Evolutionary conservation across 352 stramenopile genomes (phyloP).

Genomic region (Globisporangium echinulatum): DNA sequence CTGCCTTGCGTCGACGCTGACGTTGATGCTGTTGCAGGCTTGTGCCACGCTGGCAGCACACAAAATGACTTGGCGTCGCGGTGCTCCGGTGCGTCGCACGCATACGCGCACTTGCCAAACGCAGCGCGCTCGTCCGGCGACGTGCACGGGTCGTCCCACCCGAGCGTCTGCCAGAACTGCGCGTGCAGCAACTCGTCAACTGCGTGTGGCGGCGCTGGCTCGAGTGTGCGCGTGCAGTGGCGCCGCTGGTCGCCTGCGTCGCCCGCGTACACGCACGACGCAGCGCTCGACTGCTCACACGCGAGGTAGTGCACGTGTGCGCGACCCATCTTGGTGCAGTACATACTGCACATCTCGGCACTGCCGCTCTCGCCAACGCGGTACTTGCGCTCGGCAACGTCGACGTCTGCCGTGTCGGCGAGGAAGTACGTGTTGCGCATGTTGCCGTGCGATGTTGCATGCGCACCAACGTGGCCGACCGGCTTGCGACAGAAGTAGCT

Average conservation of each 20-base stretch:
- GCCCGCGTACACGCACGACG: slow-evolving; percentile 45
- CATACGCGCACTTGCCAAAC: slow-evolving; percentile 69
- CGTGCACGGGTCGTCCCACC: slow-evolving; percentile 66
- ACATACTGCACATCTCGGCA: slow-evolving; percentile 79
- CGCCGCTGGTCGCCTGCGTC: slow-evolving; percentile 44
- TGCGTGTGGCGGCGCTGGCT: slow-evolving; percentile 44
- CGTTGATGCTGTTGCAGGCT: slow-evolving; percentile 11
- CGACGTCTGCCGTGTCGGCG: slow-evolving; percentile 46
- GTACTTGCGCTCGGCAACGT: slow-evolving; percentile 74
- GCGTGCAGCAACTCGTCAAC: slow-evolving; percentile 72
- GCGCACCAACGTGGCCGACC: slow-evolving; percentile 36
- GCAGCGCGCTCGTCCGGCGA: slow-evolving; percentile 44
- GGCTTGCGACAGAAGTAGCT: slow-evolving; percentile 74
- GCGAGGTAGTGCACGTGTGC: slow-evolving; percentile 70
- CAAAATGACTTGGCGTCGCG: slow-evolving; percentile 51
- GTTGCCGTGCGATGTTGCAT: slow-evolving; percentile 72
- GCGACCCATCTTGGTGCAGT: slow-evolving; percentile 74
- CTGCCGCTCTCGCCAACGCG: slow-evolving; percentile 49
- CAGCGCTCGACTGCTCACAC: slow-evolving; percentile 34
- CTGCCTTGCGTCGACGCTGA: too few relatives aligned
- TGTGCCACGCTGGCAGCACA: slow-evolving; percentile 63
- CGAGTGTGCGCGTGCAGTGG: slow-evolving; percentile 49
- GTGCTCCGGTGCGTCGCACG: slow-evolving; percentile 66
- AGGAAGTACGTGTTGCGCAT: slow-evolving; percentile 77
- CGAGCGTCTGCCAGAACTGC: slow-evolving; percentile 68